phyloP scores from a whole-genome alignment of 2,329 filamentous ascomycete genomes.

The Fusarium sp. region DNA sequence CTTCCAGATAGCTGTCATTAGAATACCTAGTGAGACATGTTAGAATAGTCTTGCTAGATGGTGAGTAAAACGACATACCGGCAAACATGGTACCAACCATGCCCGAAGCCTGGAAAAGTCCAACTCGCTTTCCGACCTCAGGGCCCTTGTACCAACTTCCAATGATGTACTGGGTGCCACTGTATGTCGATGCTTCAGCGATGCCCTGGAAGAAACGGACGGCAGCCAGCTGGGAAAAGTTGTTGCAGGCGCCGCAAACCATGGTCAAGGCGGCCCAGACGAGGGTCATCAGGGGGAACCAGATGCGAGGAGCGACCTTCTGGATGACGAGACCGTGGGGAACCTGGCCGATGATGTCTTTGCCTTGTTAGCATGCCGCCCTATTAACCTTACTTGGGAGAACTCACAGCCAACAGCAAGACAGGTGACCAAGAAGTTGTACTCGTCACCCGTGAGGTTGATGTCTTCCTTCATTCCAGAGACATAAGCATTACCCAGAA shows the following conservation, averaged over 20 bases:
- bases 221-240: slow-evolving; percentile 37
- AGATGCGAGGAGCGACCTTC: slow-evolving; percentile 58
- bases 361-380: background rate
- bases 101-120: slow-evolving; percentile 65
- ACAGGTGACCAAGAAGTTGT: slow-evolving; percentile 39
- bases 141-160: slow-evolving; percentile 60
- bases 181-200: slow-evolving; percentile 41
- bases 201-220: slow-evolving; percentile 42
- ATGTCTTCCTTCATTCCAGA: slow-evolving; percentile 55
- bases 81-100: slow-evolving; percentile 65
- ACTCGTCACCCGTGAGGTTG: slow-evolving; percentile 52
- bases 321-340: slow-evolving; percentile 57
- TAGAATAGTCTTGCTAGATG: slow-evolving; percentile 47
- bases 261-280: slow-evolving; percentile 58
- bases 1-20: background rate
- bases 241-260: slow-evolving; percentile 37
- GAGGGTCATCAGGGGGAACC: slow-evolving; percentile 57
- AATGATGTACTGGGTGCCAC: slow-evolving; percentile 47
- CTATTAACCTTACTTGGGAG: too few relatives aligned
- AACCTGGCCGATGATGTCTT: slow-evolving; percentile 52
- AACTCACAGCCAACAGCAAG: slow-evolving; percentile 38
- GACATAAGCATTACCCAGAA: slow-evolving; percentile 53
- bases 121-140: slow-evolving; percentile 65
- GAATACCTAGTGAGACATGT: background rate
- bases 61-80: slow-evolving; percentile 52